phyloP scores from a whole-genome alignment of 176 grass and related monocot species.

The maize (Zea mays) region DNA sequence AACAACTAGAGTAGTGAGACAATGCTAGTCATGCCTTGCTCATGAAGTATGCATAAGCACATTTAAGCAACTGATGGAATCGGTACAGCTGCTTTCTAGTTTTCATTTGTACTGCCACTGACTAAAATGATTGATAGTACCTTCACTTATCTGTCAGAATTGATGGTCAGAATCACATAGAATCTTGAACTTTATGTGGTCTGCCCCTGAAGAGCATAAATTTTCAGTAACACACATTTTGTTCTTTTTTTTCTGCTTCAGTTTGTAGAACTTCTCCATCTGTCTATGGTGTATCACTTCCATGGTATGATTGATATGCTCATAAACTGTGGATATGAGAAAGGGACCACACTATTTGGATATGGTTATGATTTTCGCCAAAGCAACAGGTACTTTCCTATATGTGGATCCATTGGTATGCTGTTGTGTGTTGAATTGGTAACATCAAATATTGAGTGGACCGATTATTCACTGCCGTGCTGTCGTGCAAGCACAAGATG shows the following conservation, averaged over 20 bases:
- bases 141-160: background rate
- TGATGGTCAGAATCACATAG: slow-evolving; percentile 8
- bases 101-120: background rate
- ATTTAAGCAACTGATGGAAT: slow-evolving; percentile 2
- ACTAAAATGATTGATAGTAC: background rate
- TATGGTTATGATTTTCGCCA: slow-evolving; percentile 97
- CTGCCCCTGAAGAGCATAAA: slow-evolving; percentile 10
- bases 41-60: background rate
- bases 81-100: background rate
- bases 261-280: slow-evolving; percentile 61
- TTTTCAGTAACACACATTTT: background rate
- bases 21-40: background rate
- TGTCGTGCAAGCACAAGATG: slow-evolving; percentile 14
- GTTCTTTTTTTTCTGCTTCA: slow-evolving; percentile 39
- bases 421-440: background rate
- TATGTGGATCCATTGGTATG: background rate
- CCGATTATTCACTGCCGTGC: background rate
- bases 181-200: background rate
- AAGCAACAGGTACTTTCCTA: slow-evolving; percentile 67
- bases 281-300: slow-evolving; percentile 86
- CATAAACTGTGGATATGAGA: slow-evolving; percentile 74
- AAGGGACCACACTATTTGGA: slow-evolving; percentile 88
- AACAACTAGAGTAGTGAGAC: background rate
- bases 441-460: slow-evolving; percentile 20
- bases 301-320: slow-evolving; percentile 98